Evolutionary conservation across 139 green algal species (phyloP), one percentile per base, ranked within the genome.

Genomic region (Volvox africanus): DNA sequence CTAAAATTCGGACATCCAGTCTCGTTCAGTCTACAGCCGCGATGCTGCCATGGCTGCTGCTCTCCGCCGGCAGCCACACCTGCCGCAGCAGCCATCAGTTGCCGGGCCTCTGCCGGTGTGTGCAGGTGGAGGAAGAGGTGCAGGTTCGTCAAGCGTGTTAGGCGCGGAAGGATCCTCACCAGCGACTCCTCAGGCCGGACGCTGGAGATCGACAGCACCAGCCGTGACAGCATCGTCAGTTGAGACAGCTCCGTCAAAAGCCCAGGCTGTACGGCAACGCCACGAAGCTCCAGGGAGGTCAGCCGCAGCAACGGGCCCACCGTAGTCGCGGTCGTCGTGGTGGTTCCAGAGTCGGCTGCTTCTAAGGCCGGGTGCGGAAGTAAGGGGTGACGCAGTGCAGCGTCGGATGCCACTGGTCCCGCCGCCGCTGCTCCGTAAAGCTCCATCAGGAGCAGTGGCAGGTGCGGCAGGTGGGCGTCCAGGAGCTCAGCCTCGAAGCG

Each of bases 121-220:
- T n/a, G 37, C 17, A 62, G 28, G 69, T 89, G 85, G 17, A 89
- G 69, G 85, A 82, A 89, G 18, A 89, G 69, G 85, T 89, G 85
- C 85, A 89, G 85, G 18, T 71, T 36, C 13, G 69, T 35, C 37
- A 89, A 37, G 18, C 69, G 19, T 12, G 19, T 32, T 28, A 89
- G 28, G 85, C 32, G n/a, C 36, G 85, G 85, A 69, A 89, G 85
- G 1, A 20, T 22, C 11, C 18, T n/a, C 0, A 73, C 36, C 18
- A 89, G 69, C 16, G 85, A 68, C 69, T 89, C 69, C 68, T 89
- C 82, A 1, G 85, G 85, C 16, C 85, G 85, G 0, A 30, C 18
- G n/a, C 85, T 82, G 69, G 85, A 82, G 26, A 89, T 37, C 26
- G 85, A 73, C 19, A 89, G 37, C 13, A 35, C 17, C 28, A 89